Percentiles rank a stretch among this genome's conserved stretches.
phyloP scores from a whole-genome alignment of 139 green algal species.

The Chlorella sp. region DNA sequence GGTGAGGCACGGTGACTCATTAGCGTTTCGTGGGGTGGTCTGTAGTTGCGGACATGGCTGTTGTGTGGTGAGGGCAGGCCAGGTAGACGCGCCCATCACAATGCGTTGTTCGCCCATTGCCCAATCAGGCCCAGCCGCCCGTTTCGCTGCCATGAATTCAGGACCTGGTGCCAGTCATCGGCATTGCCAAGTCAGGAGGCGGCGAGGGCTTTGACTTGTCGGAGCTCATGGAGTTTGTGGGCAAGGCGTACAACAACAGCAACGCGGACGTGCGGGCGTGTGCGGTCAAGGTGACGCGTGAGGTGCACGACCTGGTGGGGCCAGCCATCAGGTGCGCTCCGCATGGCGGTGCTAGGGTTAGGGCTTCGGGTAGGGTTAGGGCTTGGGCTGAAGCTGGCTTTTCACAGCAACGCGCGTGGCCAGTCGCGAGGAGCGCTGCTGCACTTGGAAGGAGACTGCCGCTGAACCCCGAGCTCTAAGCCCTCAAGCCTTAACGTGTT shows the following conservation, averaged over 20 bases:
- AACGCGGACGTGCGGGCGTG: slow-evolving; percentile 55
- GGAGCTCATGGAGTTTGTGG: slow-evolving; percentile 74
- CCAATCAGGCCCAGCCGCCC: too few relatives aligned
- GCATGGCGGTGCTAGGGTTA: background rate
- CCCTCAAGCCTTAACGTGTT: too few relatives aligned
- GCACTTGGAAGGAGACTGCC: too few relatives aligned
- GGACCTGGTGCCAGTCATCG: slow-evolving; percentile 59
- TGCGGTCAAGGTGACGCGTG: slow-evolving; percentile 51
- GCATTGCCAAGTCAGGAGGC: slow-evolving; percentile 24
- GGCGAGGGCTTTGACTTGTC: slow-evolving; percentile 58
- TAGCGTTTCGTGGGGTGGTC: too few relatives aligned
- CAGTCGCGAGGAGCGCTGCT: too few relatives aligned
- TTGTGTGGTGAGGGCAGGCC: too few relatives aligned
- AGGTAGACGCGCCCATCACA: too few relatives aligned
- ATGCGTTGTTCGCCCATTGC: too few relatives aligned
- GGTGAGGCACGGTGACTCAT: too few relatives aligned
- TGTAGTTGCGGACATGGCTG: too few relatives aligned
- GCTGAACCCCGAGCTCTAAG: too few relatives aligned
- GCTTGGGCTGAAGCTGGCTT: background rate
- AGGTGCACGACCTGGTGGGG: slow-evolving; percentile 43
- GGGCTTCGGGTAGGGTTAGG: background rate
- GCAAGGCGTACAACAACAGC: slow-evolving; percentile 45
- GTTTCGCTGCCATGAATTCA: slow-evolving; percentile 7
- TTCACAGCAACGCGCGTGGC: background rate
- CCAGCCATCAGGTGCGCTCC: slow-evolving; percentile 36